Evolutionary conservation across 257 asterid genomes (phyloP).

Genomic region (Scutellaria baicalensis): DNA sequence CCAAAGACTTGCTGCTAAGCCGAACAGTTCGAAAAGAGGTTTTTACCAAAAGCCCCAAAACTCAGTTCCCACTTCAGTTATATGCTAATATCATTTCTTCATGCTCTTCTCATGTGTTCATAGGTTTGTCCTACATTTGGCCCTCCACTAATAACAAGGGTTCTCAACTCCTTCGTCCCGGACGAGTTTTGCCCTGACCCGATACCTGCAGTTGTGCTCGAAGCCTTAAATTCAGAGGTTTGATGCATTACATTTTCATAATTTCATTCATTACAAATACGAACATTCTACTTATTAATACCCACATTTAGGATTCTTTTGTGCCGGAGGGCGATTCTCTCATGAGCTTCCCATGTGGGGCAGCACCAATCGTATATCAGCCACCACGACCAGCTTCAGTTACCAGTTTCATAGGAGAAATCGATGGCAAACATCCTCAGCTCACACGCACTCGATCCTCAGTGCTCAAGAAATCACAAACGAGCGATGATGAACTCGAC

Average conservation of each 20-base stretch:
- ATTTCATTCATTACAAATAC: background rate
- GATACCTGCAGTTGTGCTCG: conserved; percentile 59
- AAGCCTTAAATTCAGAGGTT: conserved; percentile 64
- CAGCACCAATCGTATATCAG: conserved; percentile 44
- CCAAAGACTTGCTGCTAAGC: conserved; percentile 74
- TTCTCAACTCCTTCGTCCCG: conserved; percentile 57
- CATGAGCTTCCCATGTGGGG: conserved; percentile 57
- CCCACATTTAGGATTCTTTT: conserved; percentile 30
- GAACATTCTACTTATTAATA: background rate
- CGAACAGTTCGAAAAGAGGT: conserved; percentile 73
- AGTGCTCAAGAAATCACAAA: conserved; percentile 62
- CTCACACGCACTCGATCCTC: conserved; percentile 52
- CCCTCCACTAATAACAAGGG: conserved; percentile 57
- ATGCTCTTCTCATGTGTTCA: conserved; percentile 10
- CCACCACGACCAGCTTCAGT: conserved; percentile 48
- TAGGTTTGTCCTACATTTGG: conserved; percentile 77
- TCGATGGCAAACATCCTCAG: conserved; percentile 22
- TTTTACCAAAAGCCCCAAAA: conserved; percentile 9
- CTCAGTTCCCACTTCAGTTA: background rate
- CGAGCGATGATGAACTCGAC: conserved; percentile 79
- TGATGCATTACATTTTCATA: no score
- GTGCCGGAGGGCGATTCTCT: conserved; percentile 43
- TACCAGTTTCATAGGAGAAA: conserved; percentile 40
- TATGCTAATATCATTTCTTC: conserved; percentile 2
- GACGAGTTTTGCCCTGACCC: conserved; percentile 84